Conservation (phyloP, 805 yeast genomes). For the Diddensiella transvaalensis region DNA sequence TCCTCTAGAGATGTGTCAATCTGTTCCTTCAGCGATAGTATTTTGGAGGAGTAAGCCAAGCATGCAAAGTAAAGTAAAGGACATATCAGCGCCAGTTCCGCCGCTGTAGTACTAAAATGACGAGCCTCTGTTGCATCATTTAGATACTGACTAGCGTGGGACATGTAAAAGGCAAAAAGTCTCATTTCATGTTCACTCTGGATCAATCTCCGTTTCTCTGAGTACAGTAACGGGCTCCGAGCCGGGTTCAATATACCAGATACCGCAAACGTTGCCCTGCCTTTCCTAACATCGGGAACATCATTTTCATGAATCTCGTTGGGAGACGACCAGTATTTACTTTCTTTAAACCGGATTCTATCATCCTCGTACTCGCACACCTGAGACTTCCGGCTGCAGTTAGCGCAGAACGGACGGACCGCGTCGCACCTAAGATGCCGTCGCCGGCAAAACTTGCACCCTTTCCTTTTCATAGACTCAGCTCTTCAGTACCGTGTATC, state of each 20-base stretch:
- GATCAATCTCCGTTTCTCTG: conserved; percentile 1
- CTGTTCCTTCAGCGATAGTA: not conserved
- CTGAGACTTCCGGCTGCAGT: not conserved
- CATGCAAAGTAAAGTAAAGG: conserved; percentile 11
- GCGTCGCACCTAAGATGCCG: not conserved
- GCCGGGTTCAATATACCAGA: conserved; percentile 7
- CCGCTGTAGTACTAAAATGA: conserved; percentile 9
- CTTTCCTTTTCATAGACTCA: not conserved
- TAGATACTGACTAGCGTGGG: conserved; percentile 3
- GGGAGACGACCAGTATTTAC: not conserved
- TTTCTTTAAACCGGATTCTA: not conserved
- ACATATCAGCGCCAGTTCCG: conserved; percentile 5
- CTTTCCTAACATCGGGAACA: not conserved
- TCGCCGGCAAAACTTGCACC: not conserved
- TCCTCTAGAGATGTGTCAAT: not conserved
- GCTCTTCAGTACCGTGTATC: too few relatives aligned
- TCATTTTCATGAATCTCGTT: not conserved
- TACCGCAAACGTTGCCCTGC: not conserved
- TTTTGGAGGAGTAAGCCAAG: conserved; percentile 3
- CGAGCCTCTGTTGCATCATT: conserved; percentile 7
- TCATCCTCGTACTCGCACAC: not conserved
- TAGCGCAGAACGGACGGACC: not conserved
- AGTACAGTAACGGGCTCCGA: not conserved
- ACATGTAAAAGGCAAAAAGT: conserved; percentile 8
- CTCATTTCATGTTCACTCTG: conserved; percentile 1